Base-by-base conservation (phyloP, 2,329 filamentous ascomycete genomes). In the Stemphylium vesicarium region DNA sequence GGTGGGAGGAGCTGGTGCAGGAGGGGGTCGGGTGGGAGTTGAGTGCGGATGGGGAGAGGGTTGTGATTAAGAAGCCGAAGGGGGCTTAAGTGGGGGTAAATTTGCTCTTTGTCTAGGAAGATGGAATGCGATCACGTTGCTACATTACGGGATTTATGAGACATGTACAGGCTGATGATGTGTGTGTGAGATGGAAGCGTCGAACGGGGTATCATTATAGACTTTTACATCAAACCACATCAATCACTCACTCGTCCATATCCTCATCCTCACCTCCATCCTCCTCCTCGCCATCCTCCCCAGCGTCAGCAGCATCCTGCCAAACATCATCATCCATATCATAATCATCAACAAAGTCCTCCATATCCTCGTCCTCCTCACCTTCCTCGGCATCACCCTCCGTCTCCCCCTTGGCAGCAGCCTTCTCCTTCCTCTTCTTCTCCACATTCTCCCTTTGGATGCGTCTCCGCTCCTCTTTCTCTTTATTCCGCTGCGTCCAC, bases 361-460 rank as follows among this genome's bases (percentile, higher is more conserved):
- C 79, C 50, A 79, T 76, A 43, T 77, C 79, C 37, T 76, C 79
- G 38, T 77, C 78, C 44, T 81, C 81, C 57, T 83, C 80, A 32
- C 81, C 81, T n/a, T 80, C 80, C 13, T 81, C 81, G 2, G 72
- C 71, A 18, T 75, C 74, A 12, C 77, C 79, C 4, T 75, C 79
- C 12, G 74, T 73, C 15, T 73, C 73, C 5, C 47, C 52, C 36
- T 43, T 46, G 12, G 36, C 51, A 37, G 72, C 77, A 37, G 72
- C 77, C 41, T 72, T 85, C 50, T 84, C 82, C 70, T 88, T 86
- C 75, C 84, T 85, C 80, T 97, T 98, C 78, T 84, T 88, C 77
- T 96, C 92, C 2, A 99, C 85, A 66, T 98, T 98, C 63, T 90
- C 92, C 75, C 85, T 92, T 73, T 99, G 95, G 66, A 91, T 84